Conservation (phyloP, 495 filamentous ascomycete species). For the Aspergillus cavernicola region DNA sequence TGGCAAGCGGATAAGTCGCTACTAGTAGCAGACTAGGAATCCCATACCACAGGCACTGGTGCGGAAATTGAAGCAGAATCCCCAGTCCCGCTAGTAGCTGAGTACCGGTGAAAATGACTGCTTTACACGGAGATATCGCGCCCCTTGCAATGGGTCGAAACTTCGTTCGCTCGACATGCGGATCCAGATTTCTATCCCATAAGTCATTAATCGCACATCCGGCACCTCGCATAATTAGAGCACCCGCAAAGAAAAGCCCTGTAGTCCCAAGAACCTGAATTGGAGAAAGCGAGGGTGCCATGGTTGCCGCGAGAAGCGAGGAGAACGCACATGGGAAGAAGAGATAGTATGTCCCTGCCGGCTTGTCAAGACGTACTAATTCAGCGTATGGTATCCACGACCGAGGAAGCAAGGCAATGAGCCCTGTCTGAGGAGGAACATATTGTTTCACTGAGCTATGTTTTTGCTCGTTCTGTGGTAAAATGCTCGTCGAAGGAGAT, state of each 20-base stretch:
- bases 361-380: slow-evolving; percentile 88
- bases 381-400: slow-evolving; percentile 92
- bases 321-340: slow-evolving; percentile 95
- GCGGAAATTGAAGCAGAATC: slow-evolving; percentile 82
- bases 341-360: slow-evolving; percentile 90
- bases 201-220: slow-evolving; percentile 97
- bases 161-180: slow-evolving; percentile 80
- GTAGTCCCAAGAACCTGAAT: slow-evolving; percentile 62
- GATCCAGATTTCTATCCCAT: slow-evolving; percentile 92
- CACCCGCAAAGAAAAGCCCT: slow-evolving; percentile 79
- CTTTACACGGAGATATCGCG: slow-evolving; percentile 71
- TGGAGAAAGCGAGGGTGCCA: slow-evolving; percentile 54
- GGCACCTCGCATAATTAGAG: slow-evolving; percentile 94
- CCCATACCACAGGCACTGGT: slow-evolving; percentile 79
- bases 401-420: slow-evolving; percentile 70
- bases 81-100: slow-evolving; percentile 79
- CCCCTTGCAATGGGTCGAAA: slow-evolving; percentile 85
- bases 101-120: slow-evolving; percentile 73
- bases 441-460: slow-evolving; percentile 44
- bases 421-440: slow-evolving; percentile 64
- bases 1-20: slow-evolving; percentile 81
- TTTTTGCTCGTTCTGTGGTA: background rate
- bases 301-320: slow-evolving; percentile 55
- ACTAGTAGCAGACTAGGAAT: slow-evolving; percentile 83
- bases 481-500: background rate